These are phyloP conservation scores for Melanogaster broomeanus DNA, from an alignment of 768 basidiomycete genomes.

Conservation along the genomic window DNA sequence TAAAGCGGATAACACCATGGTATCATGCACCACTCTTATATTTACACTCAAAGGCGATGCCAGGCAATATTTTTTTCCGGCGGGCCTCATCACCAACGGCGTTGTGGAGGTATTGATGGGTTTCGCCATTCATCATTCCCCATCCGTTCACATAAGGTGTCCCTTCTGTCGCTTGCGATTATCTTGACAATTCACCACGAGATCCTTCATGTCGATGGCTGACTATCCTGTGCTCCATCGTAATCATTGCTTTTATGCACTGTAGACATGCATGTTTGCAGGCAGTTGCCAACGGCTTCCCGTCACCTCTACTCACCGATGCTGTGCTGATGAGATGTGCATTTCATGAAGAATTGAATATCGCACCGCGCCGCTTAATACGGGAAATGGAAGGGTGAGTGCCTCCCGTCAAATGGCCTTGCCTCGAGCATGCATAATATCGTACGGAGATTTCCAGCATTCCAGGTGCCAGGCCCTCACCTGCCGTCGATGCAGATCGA, in stretches of 20 bases:
- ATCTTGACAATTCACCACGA: background rate
- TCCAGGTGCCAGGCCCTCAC: background rate
- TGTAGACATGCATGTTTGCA: conserved; percentile 23
- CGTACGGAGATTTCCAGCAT: background rate
- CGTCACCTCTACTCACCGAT: background rate
- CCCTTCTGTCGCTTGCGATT: conserved; percentile 9
- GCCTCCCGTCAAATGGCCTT: background rate
- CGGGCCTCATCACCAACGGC: background rate
- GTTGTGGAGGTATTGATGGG: conserved; percentile 11
- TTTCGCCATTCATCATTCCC: background rate
- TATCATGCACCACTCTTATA: too few relatives aligned
- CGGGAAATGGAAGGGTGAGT: background rate
- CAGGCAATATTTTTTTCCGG: background rate
- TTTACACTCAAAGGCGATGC: background rate
- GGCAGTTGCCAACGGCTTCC: background rate
- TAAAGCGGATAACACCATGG: background rate
- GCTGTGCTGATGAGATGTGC: background rate
- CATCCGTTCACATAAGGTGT: background rate
- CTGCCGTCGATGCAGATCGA: background rate
- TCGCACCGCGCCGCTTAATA: background rate
- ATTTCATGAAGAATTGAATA: conserved; percentile 1
- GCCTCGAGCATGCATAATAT: conserved; percentile 4
- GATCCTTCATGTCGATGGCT: conserved; percentile 5
- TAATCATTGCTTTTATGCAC: conserved; percentile 9
- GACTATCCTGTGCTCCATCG: background rate